These are phyloP conservation scores for Podospora pseudopauciseta DNA, from an alignment of 495 filamentous ascomycete species.

Conservation along the genomic window DNA sequence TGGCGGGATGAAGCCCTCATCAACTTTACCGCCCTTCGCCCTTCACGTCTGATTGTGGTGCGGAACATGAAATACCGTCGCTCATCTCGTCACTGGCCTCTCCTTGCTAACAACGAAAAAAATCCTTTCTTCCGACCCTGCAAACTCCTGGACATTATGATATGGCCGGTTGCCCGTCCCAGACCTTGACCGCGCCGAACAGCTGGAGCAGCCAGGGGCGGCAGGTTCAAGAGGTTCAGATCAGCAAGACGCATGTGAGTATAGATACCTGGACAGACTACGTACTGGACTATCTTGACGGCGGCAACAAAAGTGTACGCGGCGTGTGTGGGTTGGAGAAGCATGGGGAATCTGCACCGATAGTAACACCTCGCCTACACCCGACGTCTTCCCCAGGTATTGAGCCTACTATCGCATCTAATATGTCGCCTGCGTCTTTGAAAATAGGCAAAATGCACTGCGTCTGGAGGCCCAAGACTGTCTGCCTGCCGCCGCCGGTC, in stretches of 20 bases:
- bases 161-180: background rate
- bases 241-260: background rate
- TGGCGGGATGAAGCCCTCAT: slow-evolving; percentile 12
- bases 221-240: background rate
- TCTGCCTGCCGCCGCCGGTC: slow-evolving; percentile 13
- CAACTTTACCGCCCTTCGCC: slow-evolving; percentile 10
- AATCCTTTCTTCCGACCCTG: background rate
- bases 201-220: background rate
- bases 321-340: background rate
- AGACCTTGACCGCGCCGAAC: background rate
- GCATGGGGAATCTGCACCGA: slow-evolving; percentile 11
- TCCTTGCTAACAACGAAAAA: background rate
- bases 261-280: background rate
- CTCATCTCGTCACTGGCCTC: slow-evolving; percentile 13
- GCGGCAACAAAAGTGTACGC: background rate
- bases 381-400: slow-evolving; percentile 17
- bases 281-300: background rate
- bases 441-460: slow-evolving; percentile 29
- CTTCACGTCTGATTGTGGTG: slow-evolving; percentile 11
- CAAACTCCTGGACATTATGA: background rate
- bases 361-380: slow-evolving; percentile 19
- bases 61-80: slow-evolving; percentile 24
- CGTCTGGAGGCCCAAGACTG: slow-evolving; percentile 9
- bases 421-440: slow-evolving; percentile 15
- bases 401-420: slow-evolving; percentile 28